Conservation (phyloP, 176 grass and related monocot genomes). For the Paspalum vaginatum region DNA sequence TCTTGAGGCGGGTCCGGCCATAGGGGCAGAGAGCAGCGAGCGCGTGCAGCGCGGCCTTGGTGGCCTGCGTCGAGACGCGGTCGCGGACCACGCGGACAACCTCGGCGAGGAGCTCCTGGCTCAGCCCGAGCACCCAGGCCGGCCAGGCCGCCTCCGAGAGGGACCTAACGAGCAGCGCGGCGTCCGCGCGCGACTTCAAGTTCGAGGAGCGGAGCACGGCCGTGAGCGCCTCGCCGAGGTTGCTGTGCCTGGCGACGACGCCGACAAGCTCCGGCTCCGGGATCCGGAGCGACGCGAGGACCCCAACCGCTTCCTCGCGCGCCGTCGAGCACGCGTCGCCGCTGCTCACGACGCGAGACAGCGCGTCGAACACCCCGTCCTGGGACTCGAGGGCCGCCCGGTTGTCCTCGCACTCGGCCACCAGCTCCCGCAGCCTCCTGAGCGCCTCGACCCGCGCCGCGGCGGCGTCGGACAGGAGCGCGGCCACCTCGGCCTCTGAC, state of each 20-base stretch:
- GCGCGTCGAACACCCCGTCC: conserved; percentile 42
- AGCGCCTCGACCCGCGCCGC: conserved; percentile 45
- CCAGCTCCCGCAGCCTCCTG: conserved; percentile 52
- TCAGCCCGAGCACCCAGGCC: conserved; percentile 43
- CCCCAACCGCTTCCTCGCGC: conserved; percentile 64
- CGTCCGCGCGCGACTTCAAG: conserved; percentile 50
- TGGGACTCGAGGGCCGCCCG: conserved; percentile 46
- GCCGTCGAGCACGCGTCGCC: conserved; percentile 35
- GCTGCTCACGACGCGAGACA: conserved; percentile 42
- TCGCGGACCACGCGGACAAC: conserved; percentile 58
- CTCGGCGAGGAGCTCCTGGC: conserved; percentile 60
- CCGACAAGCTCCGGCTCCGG: conserved; percentile 56
- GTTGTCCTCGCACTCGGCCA: conserved; percentile 38
- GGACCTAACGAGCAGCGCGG: conserved; percentile 58
- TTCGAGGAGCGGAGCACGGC: conserved; percentile 60
- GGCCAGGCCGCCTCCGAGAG: conserved; percentile 52
- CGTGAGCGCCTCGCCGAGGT: conserved; percentile 54
- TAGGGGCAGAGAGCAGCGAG: conserved; percentile 52
- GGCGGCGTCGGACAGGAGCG: conserved; percentile 41
- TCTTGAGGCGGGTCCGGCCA: conserved; percentile 71
- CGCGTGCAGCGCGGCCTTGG: conserved; percentile 67
- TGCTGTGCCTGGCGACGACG: conserved; percentile 42
- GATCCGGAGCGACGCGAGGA: conserved; percentile 71
- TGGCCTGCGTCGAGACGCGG: conserved; percentile 50
- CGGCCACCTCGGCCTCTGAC: conserved; percentile 20